These are phyloP conservation scores for Amborella trichopoda DNA, from an alignment of 164 flowering plant species.

Conservation along the genomic window DNA sequence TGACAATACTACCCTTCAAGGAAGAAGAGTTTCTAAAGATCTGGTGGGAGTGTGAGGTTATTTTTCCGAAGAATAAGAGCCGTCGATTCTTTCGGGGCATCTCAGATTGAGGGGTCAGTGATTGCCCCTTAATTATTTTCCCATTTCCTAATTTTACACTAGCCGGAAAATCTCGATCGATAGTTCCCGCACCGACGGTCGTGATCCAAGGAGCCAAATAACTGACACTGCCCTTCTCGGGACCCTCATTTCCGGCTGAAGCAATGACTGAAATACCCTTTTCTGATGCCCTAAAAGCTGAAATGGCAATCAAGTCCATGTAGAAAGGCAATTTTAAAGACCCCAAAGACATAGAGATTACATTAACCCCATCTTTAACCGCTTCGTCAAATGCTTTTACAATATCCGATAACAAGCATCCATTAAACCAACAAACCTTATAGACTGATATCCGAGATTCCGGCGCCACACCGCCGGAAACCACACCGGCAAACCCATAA, in stretches of 20 bases:
- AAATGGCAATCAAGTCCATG: constrained; percentile 4
- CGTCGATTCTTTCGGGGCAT: neutral
- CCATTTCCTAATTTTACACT: constrained; percentile 9
- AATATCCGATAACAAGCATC: constrained; percentile 8
- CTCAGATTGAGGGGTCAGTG: neutral
- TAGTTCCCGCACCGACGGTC: constrained; percentile 20
- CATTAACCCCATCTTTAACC: constrained; percentile 7
- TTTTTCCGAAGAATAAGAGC: neutral
- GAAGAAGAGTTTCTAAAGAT: neutral
- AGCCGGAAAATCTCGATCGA: constrained; percentile 17
- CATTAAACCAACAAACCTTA: constrained; percentile 8
- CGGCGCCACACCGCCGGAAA: constrained; percentile 7
- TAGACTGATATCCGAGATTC: constrained; percentile 6
- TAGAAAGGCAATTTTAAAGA: constrained; percentile 2
- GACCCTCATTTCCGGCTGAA: constrained; percentile 13
- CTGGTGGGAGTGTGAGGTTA: too few relatives aligned
- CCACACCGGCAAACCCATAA: constrained; percentile 3
- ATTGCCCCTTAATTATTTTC: constrained; percentile 7
- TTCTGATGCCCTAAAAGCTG: constrained; percentile 5
- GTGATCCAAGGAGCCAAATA: constrained; percentile 17
- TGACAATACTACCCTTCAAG: constrained; percentile 3
- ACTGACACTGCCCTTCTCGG: neutral
- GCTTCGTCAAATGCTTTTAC: constrained; percentile 6
- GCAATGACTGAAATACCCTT: neutral
- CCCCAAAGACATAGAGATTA: constrained; percentile 8